phyloP scores from a whole-genome alignment of 1,284 basidiomycete species.

The Irpex lacteus region DNA sequence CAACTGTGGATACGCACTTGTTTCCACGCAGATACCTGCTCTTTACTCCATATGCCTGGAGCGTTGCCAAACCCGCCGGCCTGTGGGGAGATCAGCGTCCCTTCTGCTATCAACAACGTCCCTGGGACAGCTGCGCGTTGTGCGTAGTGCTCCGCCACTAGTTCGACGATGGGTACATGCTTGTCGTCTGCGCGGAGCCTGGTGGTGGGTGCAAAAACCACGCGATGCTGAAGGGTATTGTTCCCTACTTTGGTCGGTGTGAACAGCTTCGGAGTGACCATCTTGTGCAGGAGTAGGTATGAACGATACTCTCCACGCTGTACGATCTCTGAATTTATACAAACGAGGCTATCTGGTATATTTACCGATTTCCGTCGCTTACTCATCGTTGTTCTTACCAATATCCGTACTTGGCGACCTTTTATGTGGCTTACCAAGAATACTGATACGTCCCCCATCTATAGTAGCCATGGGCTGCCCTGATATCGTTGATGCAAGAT shows the following conservation, averaged over 20 bases:
- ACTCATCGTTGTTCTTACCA: too few species aligned
- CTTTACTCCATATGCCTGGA: conserved; percentile 43
- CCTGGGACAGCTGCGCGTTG: conserved; percentile 28
- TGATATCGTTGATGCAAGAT: too few species aligned
- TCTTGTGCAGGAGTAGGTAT: too few species aligned
- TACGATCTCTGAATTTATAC: too few species aligned
- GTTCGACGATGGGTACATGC: conserved; percentile 25
- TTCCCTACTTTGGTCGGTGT: background rate
- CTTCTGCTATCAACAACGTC: conserved; percentile 49
- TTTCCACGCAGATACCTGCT: conserved; percentile 48
- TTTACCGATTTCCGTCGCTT: too few species aligned
- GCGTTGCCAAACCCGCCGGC: conserved; percentile 36
- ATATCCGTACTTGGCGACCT: too few species aligned
- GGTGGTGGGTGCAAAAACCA: conserved; percentile 50
- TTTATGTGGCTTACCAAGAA: too few species aligned
- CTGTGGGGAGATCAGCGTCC: conserved; percentile 37
- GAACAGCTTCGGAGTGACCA: too few species aligned
- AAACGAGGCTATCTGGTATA: too few species aligned
- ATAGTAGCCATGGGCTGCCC: too few species aligned
- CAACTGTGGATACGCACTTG: conserved; percentile 25
- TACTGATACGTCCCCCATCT: too few species aligned
- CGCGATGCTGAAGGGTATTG: conserved; percentile 35
- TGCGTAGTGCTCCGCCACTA: conserved; percentile 43
- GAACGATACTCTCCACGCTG: too few species aligned
- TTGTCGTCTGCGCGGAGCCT: conserved; percentile 31